Percentiles rank a stretch among this genome's conserved stretches.
phyloP scores from a whole-genome alignment of 2,329 filamentous ascomycete species.

The Plenodomus tracheiphilus region DNA sequence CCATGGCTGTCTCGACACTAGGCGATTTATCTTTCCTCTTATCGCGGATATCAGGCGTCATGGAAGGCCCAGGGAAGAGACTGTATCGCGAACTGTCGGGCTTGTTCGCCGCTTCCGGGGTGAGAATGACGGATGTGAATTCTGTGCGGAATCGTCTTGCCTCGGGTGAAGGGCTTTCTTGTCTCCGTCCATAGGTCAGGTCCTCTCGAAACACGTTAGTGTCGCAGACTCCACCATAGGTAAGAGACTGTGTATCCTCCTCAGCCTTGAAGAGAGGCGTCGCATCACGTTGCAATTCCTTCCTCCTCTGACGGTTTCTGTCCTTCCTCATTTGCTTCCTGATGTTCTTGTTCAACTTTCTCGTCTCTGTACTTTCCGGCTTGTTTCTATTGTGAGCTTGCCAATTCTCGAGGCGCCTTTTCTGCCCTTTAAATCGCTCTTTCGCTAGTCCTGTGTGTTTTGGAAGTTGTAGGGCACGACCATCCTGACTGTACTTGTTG shows the following conservation, averaged over 20 bases:
- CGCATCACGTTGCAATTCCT: neutral
- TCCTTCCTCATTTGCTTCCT: neutral
- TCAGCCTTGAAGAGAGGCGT: neutral
- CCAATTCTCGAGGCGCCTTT: neutral
- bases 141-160: neutral
- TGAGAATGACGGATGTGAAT: neutral
- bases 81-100: neutral
- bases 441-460: conserved; percentile 1
- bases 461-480: neutral
- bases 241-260: neutral
- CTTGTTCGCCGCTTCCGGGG: neutral
- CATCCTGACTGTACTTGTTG: neutral
- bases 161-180: neutral
- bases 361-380: neutral
- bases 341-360: neutral
- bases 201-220: too few species aligned
- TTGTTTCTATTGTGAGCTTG: conserved; percentile 1
- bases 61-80: too few species aligned
- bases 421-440: conserved; percentile 4
- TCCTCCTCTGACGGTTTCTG: neutral
- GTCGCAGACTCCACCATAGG: too few species aligned
- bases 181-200: neutral
- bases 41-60: neutral
- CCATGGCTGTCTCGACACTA: neutral
- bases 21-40: neutral